A percentile compares a stretch with the other conserved stretches of the same genome.
Evolutionary conservation across 2,329 filamentous ascomycete genomes (phyloP).

Genomic region (Sarocladium kiliense): DNA sequence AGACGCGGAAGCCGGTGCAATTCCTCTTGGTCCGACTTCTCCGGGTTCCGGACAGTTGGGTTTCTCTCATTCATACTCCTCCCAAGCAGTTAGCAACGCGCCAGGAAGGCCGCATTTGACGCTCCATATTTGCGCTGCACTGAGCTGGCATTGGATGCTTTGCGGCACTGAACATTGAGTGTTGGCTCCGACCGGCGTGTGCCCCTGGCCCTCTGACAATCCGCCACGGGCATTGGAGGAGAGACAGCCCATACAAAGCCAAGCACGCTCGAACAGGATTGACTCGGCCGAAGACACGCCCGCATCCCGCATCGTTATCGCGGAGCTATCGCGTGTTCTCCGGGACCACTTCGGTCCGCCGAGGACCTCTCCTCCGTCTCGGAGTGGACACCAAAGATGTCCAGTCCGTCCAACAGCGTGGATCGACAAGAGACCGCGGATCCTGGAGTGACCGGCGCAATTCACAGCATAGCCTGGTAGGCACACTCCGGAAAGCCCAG

Average conservation of each 20-base stretch:
- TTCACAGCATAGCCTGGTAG: background rate
- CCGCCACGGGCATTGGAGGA: background rate
- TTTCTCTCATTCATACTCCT: background rate
- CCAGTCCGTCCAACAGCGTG: background rate
- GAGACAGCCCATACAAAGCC: background rate
- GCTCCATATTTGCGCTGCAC: too few relatives aligned
- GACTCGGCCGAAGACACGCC: background rate
- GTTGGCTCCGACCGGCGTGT: too few relatives aligned
- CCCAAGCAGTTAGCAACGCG: background rate
- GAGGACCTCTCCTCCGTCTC: background rate
- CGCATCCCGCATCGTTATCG: background rate
- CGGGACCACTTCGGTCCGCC: background rate
- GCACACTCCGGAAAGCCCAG: too few relatives aligned
- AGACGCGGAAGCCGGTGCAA: background rate
- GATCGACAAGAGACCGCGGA: background rate
- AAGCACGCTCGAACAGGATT: background rate
- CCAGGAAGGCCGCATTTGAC: too few relatives aligned
- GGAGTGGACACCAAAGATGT: background rate
- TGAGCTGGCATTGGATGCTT: too few relatives aligned
- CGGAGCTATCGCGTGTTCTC: background rate
- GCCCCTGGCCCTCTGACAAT: background rate
- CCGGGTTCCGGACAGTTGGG: background rate
- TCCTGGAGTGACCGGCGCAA: background rate
- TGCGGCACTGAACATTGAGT: too few relatives aligned
- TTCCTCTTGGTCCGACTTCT: background rate